phyloP scores from a whole-genome alignment of 176 grass and related monocot species.

The Eleusine coracana region DNA sequence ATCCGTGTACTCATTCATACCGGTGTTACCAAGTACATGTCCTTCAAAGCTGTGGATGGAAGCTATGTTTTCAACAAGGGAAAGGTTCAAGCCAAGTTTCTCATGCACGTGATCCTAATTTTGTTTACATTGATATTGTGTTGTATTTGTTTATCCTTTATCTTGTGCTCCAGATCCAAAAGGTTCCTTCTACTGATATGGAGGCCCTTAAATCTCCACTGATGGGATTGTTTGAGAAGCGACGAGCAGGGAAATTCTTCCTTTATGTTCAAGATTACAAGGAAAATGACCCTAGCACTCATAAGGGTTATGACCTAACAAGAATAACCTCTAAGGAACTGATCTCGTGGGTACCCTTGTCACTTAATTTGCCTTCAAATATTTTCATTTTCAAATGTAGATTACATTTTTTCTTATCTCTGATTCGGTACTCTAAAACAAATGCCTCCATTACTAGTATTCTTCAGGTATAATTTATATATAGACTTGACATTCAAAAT shows the following conservation, averaged over 20 bases:
- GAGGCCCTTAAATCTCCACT: slow-evolving; percentile 90
- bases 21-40: slow-evolving; percentile 81
- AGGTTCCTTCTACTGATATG: slow-evolving; percentile 93
- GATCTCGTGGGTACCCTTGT: slow-evolving; percentile 68
- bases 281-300: slow-evolving; percentile 82
- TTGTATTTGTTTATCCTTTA: not conserved
- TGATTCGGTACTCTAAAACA: not conserved
- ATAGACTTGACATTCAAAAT: not conserved
- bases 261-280: slow-evolving; percentile 89
- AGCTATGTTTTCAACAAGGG: slow-evolving; percentile 92
- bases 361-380: slow-evolving; percentile 10
- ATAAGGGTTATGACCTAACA: slow-evolving; percentile 76
- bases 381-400: not conserved
- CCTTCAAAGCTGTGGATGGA: slow-evolving; percentile 91
- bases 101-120: not conserved
- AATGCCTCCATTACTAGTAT: not conserved
- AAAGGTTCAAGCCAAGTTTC: slow-evolving; percentile 53
- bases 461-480: not conserved
- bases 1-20: slow-evolving; percentile 90
- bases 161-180: slow-evolving; percentile 62
- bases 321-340: slow-evolving; percentile 76
- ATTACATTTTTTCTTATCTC: not conserved
- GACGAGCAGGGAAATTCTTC: slow-evolving; percentile 86
- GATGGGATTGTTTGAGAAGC: slow-evolving; percentile 98
- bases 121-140: not conserved